Percentiles rank a stretch among this genome's conserved stretches.
phyloP scores from a whole-genome alignment of 1,284 basidiomycete genomes.

The Rhodotorula sp. region DNA sequence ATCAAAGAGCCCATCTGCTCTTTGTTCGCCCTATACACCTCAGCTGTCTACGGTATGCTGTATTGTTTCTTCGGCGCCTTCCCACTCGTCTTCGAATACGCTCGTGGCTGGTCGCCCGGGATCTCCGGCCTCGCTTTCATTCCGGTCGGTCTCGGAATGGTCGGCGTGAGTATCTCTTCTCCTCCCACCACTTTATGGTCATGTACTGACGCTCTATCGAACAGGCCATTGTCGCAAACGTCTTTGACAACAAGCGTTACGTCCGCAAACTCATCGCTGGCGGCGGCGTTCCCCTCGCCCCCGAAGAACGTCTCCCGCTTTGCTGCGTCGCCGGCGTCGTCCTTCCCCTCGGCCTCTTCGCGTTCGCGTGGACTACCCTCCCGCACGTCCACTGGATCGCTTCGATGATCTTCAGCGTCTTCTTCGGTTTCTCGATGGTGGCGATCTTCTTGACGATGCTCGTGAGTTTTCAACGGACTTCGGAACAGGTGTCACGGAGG shows the following conservation, averaged over 20 bases:
- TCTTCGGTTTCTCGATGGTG: constrained; percentile 52
- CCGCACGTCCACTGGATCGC: constrained; percentile 12
- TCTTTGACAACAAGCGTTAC: constrained; percentile 60
- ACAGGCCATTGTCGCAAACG: constrained; percentile 56
- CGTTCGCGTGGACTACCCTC: constrained; percentile 47
- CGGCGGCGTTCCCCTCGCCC: constrained; percentile 54
- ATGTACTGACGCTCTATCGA: neutral
- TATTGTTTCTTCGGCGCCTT: constrained; percentile 44
- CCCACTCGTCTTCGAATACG: constrained; percentile 60
- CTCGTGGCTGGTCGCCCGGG: constrained; percentile 61
- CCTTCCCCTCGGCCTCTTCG: constrained; percentile 63
- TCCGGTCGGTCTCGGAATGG: constrained; percentile 14
- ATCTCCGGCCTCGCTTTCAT: constrained; percentile 56
- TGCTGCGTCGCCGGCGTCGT: constrained; percentile 59
- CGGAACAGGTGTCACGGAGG: constrained; percentile 52
- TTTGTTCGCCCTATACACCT: constrained; percentile 64
- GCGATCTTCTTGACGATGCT: neutral
- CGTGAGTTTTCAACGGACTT: constrained; percentile 21
- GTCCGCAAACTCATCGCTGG: constrained; percentile 54
- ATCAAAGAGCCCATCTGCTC: constrained; percentile 67
- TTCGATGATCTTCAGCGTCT: constrained; percentile 32
- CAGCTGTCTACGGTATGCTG: constrained; percentile 57
- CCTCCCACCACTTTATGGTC: neutral
- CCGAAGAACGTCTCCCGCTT: constrained; percentile 59
- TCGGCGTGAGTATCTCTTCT: neutral